phyloP scores from a whole-genome alignment of 176 grass and related monocot species.

The Pontederia paniculata region DNA sequence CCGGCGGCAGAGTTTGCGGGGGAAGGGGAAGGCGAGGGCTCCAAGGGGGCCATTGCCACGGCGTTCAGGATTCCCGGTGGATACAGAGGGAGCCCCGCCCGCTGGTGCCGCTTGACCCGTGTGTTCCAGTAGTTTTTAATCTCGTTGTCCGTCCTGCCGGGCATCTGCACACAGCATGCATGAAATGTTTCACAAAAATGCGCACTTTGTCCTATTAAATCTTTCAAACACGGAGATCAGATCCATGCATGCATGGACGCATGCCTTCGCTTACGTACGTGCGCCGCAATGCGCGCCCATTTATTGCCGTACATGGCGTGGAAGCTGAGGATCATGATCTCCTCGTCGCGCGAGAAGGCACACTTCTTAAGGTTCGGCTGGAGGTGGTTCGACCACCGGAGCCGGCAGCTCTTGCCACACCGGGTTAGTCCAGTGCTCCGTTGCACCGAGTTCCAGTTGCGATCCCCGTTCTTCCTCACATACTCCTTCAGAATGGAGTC shows the following conservation, averaged over 20 bases:
- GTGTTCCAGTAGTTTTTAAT: conserved; percentile 97
- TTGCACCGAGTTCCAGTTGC: conserved; percentile 83
- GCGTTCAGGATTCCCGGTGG: conserved; percentile 49
- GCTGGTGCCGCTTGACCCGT: conserved; percentile 56
- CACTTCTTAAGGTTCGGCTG: conserved; percentile 89
- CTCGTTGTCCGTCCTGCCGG: conserved; percentile 82
- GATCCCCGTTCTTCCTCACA: conserved; percentile 64
- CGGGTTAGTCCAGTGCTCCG: conserved; percentile 54
- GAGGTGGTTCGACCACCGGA: conserved; percentile 93
- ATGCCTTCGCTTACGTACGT: conserved; percentile 24
- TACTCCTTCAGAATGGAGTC: conserved; percentile 63
- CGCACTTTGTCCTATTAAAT: no score
- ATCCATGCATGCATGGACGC: no score
- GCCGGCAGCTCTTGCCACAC: conserved; percentile 90
- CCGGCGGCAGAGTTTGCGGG: conserved; percentile 3
- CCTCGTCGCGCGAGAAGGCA: conserved; percentile 66
- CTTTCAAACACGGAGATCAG: no score
- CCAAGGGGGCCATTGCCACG: conserved; percentile 14
- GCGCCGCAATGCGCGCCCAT: conserved; percentile 62
- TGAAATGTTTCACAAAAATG: background rate
- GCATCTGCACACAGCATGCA: conserved; percentile 28
- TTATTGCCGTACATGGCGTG: conserved; percentile 58
- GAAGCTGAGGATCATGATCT: conserved; percentile 63
- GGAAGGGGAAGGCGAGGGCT: conserved; percentile 16
- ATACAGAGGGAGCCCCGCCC: conserved; percentile 43